Percentiles rank a stretch among this genome's conserved stretches.
phyloP scores from a whole-genome alignment of 306 rosid genomes.

The Prunus dulcis region DNA sequence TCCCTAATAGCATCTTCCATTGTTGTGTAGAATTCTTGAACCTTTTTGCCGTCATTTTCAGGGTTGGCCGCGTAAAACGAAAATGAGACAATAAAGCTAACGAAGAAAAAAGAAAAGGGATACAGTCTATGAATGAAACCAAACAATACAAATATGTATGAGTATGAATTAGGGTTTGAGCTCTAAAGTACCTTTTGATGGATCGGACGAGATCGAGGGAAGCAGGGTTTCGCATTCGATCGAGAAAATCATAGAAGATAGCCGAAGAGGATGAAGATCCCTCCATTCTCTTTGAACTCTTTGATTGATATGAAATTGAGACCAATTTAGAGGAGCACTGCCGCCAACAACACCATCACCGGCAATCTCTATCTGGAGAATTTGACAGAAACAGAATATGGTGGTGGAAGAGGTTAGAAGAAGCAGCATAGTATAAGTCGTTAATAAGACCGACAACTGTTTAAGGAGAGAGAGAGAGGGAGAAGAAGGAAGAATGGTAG shows the following conservation, averaged over 20 bases:
- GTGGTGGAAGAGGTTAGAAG: constrained; percentile 4
- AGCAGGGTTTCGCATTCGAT: constrained; percentile 80
- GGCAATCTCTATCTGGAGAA: background rate
- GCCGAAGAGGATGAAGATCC: constrained; percentile 30
- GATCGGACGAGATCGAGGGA: constrained; percentile 68
- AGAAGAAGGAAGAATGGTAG: constrained; percentile 13
- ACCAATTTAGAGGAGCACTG: background rate
- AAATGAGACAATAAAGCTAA: constrained; percentile 50
- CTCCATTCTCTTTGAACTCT: constrained; percentile 29
- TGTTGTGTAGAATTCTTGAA: constrained; percentile 41
- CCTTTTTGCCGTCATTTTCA: constrained; percentile 39
- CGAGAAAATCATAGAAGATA: constrained; percentile 60
- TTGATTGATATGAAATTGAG: background rate
- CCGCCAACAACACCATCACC: background rate
- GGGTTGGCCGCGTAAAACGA: constrained; percentile 40
- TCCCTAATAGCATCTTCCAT: constrained; percentile 45
- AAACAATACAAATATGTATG: background rate
- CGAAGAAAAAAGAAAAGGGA: background rate
- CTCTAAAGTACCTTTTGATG: constrained; percentile 45
- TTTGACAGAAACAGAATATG: background rate
- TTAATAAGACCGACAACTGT: background rate
- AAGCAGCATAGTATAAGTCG: background rate
- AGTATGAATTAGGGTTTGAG: background rate
- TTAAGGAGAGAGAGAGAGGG: background rate
- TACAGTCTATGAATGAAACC: background rate